phyloP scores from a whole-genome alignment of 805 yeast species.

The Candida boidinii region DNA sequence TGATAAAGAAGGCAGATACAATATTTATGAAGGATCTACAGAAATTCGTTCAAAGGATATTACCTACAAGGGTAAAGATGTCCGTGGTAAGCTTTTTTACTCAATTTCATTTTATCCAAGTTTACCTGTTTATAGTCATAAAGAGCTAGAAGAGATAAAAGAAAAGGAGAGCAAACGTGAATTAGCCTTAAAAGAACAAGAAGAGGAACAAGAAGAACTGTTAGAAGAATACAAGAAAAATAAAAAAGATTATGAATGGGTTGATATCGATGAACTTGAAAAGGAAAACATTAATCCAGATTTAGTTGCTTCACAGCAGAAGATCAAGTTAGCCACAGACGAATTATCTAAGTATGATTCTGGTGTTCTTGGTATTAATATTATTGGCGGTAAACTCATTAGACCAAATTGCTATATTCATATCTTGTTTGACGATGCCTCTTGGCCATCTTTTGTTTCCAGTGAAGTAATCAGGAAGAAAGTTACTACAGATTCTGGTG shows the following conservation, averaged over 20 bases:
- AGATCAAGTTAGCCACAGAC: slow-evolving; percentile 40
- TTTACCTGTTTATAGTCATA: slow-evolving; percentile 51
- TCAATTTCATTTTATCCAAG: slow-evolving; percentile 60
- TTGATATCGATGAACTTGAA: slow-evolving; percentile 35
- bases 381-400: slow-evolving; percentile 40
- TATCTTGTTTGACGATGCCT: slow-evolving; percentile 55
- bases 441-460: slow-evolving; percentile 49
- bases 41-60: slow-evolving; percentile 30
- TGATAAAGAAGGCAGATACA: slow-evolving; percentile 35
- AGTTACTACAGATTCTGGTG: slow-evolving; percentile 40
- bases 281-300: slow-evolving; percentile 21
- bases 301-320: too few species aligned
- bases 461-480: slow-evolving; percentile 37
- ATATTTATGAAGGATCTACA: slow-evolving; percentile 43
- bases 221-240: slow-evolving; percentile 43
- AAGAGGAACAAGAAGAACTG: slow-evolving; percentile 38
- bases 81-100: slow-evolving; percentile 44
- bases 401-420: slow-evolving; percentile 46
- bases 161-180: slow-evolving; percentile 30
- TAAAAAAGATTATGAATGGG: slow-evolving; percentile 62
- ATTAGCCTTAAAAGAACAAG: slow-evolving; percentile 26
- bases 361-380: slow-evolving; percentile 52
- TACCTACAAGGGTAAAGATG: slow-evolving; percentile 27
- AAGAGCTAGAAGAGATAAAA: slow-evolving; percentile 42
- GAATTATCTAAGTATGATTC: slow-evolving; percentile 48